Evolutionary conservation across 345 rosid genomes (phyloP).

Genomic region (Microthlaspi erraticum): DNA sequence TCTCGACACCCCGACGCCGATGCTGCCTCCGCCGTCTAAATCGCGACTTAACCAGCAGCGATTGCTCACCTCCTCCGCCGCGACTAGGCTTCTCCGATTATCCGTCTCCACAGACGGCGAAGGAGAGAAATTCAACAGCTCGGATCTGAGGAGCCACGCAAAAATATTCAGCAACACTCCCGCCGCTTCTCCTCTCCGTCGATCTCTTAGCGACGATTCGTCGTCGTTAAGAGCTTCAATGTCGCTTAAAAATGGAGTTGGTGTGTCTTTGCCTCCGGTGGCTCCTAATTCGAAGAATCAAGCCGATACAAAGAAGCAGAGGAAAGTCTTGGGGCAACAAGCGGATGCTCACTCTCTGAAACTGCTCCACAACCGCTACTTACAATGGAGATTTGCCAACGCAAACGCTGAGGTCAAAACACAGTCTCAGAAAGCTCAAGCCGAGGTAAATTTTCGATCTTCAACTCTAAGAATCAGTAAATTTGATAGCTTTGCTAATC

Average conservation of each 20-base stretch:
- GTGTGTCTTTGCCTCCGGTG: conserved; percentile 62
- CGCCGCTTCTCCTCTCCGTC: conserved; percentile 35
- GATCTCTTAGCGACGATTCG: conserved; percentile 36
- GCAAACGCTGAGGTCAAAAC: conserved; percentile 66
- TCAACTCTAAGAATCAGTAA: background rate
- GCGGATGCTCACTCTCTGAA: conserved; percentile 66
- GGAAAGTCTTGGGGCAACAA: conserved; percentile 57
- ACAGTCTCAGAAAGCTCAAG: conserved; percentile 62
- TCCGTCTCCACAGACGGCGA: conserved; percentile 37
- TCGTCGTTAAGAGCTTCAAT: conserved; percentile 38
- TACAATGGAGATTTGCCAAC: conserved; percentile 91
- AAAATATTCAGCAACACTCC: conserved; percentile 25
- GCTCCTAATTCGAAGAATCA: conserved; percentile 51
- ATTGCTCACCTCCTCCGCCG: conserved; percentile 51
- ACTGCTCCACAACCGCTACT: conserved; percentile 69
- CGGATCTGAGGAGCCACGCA: conserved; percentile 24
- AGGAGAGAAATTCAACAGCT: conserved; percentile 23
- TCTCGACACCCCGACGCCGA: conserved; percentile 40
- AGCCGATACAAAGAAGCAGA: conserved; percentile 51
- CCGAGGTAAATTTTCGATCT: conserved; percentile 58
- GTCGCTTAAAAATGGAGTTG: conserved; percentile 47
- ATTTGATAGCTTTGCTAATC: background rate
- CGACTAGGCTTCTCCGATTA: conserved; percentile 66
- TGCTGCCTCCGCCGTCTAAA: conserved; percentile 43
- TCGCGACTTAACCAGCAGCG: conserved; percentile 40